Base-by-base conservation (phyloP, 2,329 filamentous ascomycete species). In the Fusarium verrucosum region DNA sequence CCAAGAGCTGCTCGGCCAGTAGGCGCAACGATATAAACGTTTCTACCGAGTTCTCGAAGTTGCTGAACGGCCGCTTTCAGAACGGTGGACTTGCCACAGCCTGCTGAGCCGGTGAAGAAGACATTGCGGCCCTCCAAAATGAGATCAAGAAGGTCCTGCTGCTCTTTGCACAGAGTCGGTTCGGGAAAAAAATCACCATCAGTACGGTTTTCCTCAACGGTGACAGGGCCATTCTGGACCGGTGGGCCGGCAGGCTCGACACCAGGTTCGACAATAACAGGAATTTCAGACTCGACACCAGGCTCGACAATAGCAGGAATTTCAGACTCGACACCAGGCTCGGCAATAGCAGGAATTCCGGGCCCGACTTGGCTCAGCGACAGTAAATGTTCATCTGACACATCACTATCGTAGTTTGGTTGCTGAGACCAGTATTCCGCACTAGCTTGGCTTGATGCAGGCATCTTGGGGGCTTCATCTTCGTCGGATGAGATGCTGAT, bases 81-180 rank as follows among this genome's bases (percentile, higher is more conserved):
- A 2, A 70, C 70, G 3, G 70, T 73, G 0, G 72, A 75, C 17
- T 75, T 75, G 6, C 72, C 73, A 6, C 61, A 72, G 1, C 87
- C 87, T 14, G 87, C 87, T 1, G 85, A 86, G 10, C 87, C 87
- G 0, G 86, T 89, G 65, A 85, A 89, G 69, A 89, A 90, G 10
- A 89, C 83, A 50, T 89, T 89, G 3, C 70, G 61, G 0, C 85
- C 83, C 4, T 74, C 75, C 5, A 79, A 57, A 23, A 88, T 85
- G 1, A 85, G 73, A 2, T 85, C 74, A 16, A 74, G 25, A 2
- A 74, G 33, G 2, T 44, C 23, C 26, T 69, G 56, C n/a, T 74
- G 71, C 45, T 74, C 73, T 4, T 36, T 17, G 36, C 66, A 69
- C 3, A 70, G 47, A 1, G 3, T 10, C 9, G 66, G 52, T 14